phyloP scores from a whole-genome alignment of 2,329 filamentous ascomycete genomes.

The Talaromyces sp. region DNA sequence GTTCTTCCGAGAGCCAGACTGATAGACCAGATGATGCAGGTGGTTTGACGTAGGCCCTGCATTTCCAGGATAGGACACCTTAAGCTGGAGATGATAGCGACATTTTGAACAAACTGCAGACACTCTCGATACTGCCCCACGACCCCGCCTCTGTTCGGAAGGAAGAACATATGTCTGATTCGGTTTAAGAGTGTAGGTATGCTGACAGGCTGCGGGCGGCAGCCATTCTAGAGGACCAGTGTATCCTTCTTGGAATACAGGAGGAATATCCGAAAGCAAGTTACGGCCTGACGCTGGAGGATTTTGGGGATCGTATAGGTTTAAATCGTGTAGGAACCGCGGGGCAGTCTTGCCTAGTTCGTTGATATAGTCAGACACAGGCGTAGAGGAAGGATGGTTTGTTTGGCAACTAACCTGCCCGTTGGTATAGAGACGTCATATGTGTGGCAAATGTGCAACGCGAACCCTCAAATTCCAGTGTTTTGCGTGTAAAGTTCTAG shows the following conservation, averaged over 20 bases:
- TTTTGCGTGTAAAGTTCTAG: background rate
- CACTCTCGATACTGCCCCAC: conserved; percentile 50
- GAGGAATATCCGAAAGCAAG: conserved; percentile 54
- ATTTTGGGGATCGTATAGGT: conserved; percentile 41
- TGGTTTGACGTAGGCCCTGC: conserved; percentile 39
- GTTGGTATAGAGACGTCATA: conserved; percentile 22
- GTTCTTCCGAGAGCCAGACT: conserved; percentile 27
- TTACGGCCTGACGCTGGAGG: conserved; percentile 43
- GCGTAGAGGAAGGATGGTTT: conserved; percentile 16
- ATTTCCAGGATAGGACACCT: conserved; percentile 47
- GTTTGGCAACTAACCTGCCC: conserved; percentile 24
- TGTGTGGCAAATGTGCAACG: background rate
- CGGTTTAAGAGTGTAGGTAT: conserved; percentile 54
- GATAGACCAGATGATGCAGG: conserved; percentile 57
- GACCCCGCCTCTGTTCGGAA: conserved; percentile 30
- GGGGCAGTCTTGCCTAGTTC: conserved; percentile 45
- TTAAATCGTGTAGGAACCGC: conserved; percentile 41
- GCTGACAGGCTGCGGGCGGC: conserved; percentile 49
- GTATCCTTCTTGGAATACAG: conserved; percentile 39
- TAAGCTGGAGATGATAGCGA: conserved; percentile 56
- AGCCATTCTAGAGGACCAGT: conserved; percentile 29
- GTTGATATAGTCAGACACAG: background rate
- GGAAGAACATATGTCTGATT: conserved; percentile 48
- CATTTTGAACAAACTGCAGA: conserved; percentile 59
- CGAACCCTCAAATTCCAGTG: background rate